Percentiles rank a stretch among this genome's conserved stretches.
Conservation (phyloP, 306 rosid genomes). For the Sphenostylis stenocarpa region DNA sequence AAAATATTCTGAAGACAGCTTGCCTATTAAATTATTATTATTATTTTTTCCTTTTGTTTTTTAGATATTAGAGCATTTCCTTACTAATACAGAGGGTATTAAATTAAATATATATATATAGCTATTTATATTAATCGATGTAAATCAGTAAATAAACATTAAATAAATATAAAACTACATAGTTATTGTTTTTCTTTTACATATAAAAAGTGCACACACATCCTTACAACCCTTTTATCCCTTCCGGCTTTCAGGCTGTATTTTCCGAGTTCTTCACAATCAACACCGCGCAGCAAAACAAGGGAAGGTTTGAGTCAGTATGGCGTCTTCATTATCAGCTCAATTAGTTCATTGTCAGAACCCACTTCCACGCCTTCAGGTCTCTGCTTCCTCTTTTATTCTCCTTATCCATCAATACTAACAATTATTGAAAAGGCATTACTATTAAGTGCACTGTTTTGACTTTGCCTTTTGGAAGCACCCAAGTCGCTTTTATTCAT, state of each 20-base stretch:
- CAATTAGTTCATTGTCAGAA: slow-evolving; percentile 40
- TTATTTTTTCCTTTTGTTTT: no score
- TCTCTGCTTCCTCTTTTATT: neutral
- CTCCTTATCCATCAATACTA: neutral
- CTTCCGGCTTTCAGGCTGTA: neutral
- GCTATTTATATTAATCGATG: neutral
- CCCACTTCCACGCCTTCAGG: slow-evolving; percentile 46
- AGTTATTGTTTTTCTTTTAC: no score
- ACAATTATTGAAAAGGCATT: neutral
- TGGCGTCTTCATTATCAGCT: slow-evolving; percentile 48
- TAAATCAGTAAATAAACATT: no score
- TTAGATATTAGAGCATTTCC: no score
- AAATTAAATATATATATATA: no score
- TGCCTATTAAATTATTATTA: no score
- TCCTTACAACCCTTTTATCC: neutral
- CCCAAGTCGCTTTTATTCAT: neutral
- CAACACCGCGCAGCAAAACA: neutral
- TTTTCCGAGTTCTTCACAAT: neutral
- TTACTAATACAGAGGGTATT: no score
- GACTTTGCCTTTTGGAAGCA: slow-evolving; percentile 13
- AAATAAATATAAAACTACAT: no score
- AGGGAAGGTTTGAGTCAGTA: neutral
- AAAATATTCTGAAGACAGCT: no score
- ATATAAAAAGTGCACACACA: neutral
- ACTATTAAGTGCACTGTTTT: slow-evolving; percentile 2